Base-by-base conservation (phyloP, 768 basidiomycete species). In the Russula sp. region DNA sequence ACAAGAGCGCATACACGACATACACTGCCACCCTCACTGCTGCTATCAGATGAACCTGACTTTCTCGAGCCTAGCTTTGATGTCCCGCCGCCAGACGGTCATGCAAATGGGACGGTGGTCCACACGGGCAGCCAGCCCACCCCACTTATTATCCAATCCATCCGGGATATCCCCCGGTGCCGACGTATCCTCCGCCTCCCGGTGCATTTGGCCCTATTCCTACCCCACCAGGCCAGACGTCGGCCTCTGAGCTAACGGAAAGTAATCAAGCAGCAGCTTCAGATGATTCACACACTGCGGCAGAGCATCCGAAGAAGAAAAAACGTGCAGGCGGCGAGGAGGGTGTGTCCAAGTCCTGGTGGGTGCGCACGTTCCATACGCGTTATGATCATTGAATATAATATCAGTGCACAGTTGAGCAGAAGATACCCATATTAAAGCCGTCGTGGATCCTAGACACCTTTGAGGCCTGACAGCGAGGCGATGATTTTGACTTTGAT, bases 371-470 rank as follows among this genome's bases (percentile, higher is more conserved):
- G 6, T 30, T 63, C 26, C 14, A 51, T 28, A n/a, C 28, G 8
- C 18, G 11, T 55, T 16, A 22, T 16, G 5, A 40, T 40, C 42
- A 59, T 54, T 56, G 28, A 57, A 42, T 70, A 54, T 62, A 18
- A 36, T 56, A 14, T 3, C 59, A 96, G 93, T 94, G 90, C 69
- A 92, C 94, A 0, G 72, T 97, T 24, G 85, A 89, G 72, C 82
- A 86, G 54, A 83, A 87, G 62, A 83, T 95, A 51, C 92, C 92
- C 0, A 90, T 97, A 61, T 79, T 96, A 70, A 76, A 77, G 34
- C 85, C 90, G 0, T 81, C 84, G 0, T 98, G 93, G 94, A 83
- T 98, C 28, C 74, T 76, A 0, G 86, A 87, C 5, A 82, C 82
- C 66, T 85, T 94, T 75, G 75, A 82, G 2, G 75, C 83, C 30